Percentiles rank a stretch among this genome's conserved stretches.
phyloP scores from a whole-genome alignment of 192 early-diverging fungal genomes.

The Funneliformis mosseae region DNA sequence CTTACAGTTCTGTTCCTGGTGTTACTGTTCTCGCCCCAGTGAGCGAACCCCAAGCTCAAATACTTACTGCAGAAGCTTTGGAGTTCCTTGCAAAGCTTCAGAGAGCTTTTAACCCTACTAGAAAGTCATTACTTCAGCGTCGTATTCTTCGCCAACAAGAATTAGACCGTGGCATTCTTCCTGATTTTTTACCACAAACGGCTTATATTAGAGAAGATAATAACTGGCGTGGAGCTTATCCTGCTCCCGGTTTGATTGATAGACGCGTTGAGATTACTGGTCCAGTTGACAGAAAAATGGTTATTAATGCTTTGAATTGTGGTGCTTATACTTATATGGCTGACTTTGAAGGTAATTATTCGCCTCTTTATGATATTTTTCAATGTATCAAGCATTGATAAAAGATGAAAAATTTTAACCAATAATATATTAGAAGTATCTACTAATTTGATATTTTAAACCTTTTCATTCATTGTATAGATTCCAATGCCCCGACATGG shows the following conservation, averaged over 20 bases:
- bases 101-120: conserved; percentile 85
- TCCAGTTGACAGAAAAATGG: conserved; percentile 98
- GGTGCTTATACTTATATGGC: conserved; percentile 97
- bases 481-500: conserved; percentile 98
- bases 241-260: conserved; percentile 88
- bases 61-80: conserved; percentile 82
- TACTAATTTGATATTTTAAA: neutral
- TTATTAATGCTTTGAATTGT: conserved; percentile 98
- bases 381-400: neutral
- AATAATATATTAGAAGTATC: neutral
- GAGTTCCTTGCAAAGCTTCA: conserved; percentile 89
- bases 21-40: conserved; percentile 74
- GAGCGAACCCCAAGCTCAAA: conserved; percentile 65
- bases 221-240: conserved; percentile 86
- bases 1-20: conserved; percentile 58
- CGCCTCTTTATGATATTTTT: neutral
- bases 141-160: conserved; percentile 79
- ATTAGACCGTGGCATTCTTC: conserved; percentile 79
- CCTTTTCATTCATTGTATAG: conserved; percentile 42
- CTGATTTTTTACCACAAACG: conserved; percentile 93
- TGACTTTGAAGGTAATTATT: conserved; percentile 78
- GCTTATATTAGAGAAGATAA: conserved; percentile 86
- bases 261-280: conserved; percentile 98
- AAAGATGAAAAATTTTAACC: too few relatives aligned
- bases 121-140: conserved; percentile 81